phyloP scores from a whole-genome alignment of 495 filamentous ascomycete species.

The Echria macrotheca region DNA sequence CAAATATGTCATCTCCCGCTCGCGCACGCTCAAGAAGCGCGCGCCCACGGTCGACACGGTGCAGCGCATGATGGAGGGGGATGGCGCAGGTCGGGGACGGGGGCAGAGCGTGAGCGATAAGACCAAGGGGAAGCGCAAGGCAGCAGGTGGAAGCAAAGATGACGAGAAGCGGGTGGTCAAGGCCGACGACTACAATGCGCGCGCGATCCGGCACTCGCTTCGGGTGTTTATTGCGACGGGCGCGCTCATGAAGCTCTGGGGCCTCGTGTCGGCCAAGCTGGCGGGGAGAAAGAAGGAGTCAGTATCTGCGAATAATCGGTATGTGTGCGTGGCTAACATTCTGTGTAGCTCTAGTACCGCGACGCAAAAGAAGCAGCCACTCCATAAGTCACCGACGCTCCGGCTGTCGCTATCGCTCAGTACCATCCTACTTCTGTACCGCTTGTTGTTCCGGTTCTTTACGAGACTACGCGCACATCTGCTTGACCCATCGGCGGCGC shows the following conservation, averaged over 20 bases:
- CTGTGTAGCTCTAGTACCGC: neutral
- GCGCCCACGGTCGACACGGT: constrained; percentile 51
- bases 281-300: constrained; percentile 42
- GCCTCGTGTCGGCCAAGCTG: constrained; percentile 47
- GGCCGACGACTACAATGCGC: constrained; percentile 68
- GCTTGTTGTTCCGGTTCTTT: constrained; percentile 87
- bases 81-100: neutral
- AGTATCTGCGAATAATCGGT: constrained; percentile 8
- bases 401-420: constrained; percentile 77
- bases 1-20: constrained; percentile 66
- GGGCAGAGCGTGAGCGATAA: neutral
- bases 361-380: constrained; percentile 39
- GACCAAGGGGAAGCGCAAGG: constrained; percentile 8
- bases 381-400: constrained; percentile 65
- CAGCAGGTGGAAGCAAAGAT: neutral
- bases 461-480: constrained; percentile 71
- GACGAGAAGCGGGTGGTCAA: constrained; percentile 15
- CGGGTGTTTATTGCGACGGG: constrained; percentile 70
- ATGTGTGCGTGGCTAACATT: neutral
- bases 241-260: constrained; percentile 64
- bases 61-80: constrained; percentile 42
- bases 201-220: constrained; percentile 68
- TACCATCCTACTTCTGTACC: constrained; percentile 77
- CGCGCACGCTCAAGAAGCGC: constrained; percentile 53
- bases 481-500: constrained; percentile 62